phyloP scores from a whole-genome alignment of 2,329 filamentous ascomycete genomes.

The Hypoxylon sp. region DNA sequence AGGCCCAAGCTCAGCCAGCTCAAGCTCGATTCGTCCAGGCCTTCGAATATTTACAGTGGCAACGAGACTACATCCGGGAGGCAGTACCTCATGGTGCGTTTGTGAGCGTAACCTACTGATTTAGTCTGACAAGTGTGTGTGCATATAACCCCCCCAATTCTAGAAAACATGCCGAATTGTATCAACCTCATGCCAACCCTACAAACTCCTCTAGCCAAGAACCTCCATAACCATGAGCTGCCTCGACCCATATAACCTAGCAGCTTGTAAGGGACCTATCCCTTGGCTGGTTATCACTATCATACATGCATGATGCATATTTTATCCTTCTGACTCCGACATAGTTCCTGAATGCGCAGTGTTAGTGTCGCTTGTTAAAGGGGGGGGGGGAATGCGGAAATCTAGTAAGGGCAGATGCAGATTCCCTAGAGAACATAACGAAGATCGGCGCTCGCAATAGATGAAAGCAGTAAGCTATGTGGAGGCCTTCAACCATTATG shows the following conservation, averaged over 20 bases:
- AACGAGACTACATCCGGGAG: conserved; percentile 10
- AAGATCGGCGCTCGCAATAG: conserved; percentile 13
- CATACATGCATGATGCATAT: no score
- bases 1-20: no score
- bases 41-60: conserved; percentile 5
- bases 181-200: not conserved
- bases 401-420: conserved; percentile 7
- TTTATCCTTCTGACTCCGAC: not conserved
- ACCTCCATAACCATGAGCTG: not conserved
- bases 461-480: conserved; percentile 27
- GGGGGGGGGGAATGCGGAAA: conserved; percentile 9
- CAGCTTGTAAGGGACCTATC: no score
- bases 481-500: conserved; percentile 8
- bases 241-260: conserved; percentile 1
- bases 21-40: conserved; percentile 8
- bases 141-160: not conserved
- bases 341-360: not conserved
- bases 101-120: conserved; percentile 20
- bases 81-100: conserved; percentile 9
- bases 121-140: conserved; percentile 6
- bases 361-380: not conserved
- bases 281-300: no score
- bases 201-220: not conserved
- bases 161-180: conserved; percentile 3
- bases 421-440: conserved; percentile 2